Percentiles rank a stretch among this genome's conserved stretches.
These are phyloP conservation scores for Nissolia schottii DNA, from an alignment of 306 rosid species.

Conservation along the genomic window DNA sequence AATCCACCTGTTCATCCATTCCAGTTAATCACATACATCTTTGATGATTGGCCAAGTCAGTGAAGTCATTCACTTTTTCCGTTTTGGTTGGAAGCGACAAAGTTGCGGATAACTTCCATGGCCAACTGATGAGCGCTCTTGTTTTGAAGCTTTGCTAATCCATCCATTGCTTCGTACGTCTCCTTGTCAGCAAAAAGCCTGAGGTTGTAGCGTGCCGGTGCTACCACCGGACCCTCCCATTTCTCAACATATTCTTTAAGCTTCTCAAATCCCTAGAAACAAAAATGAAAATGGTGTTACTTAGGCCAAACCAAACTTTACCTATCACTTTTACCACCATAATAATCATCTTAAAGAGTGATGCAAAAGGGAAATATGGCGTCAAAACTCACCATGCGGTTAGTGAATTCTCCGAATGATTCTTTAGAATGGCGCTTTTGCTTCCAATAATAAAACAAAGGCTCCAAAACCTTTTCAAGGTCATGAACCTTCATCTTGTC, in stretches of 20 bases:
- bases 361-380: neutral
- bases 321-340: neutral
- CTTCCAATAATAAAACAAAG: constrained; percentile 87
- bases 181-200: constrained; percentile 84
- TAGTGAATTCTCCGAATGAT: constrained; percentile 82
- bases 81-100: constrained; percentile 71
- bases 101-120: constrained; percentile 84
- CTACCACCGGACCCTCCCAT: constrained; percentile 80
- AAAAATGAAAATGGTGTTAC: constrained; percentile 30
- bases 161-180: constrained; percentile 75
- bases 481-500: constrained; percentile 88
- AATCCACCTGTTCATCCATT: constrained; percentile 18
- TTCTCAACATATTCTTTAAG: constrained; percentile 70
- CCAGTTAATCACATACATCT: constrained; percentile 15
- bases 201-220: constrained; percentile 66
- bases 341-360: neutral
- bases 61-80: constrained; percentile 65
- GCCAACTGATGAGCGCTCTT: constrained; percentile 94
- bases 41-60: constrained; percentile 32
- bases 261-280: constrained; percentile 84
- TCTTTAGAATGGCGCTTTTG: constrained; percentile 84
- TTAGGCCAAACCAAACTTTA: constrained; percentile 6
- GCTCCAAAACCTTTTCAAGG: constrained; percentile 90
- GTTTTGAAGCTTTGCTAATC: constrained; percentile 70
- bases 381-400: constrained; percentile 59